A percentile compares a stretch with the other conserved stretches of the same genome.
Evolutionary conservation across 2,329 filamentous ascomycete species (phyloP).

Genomic region (Fusarium anguioides): DNA sequence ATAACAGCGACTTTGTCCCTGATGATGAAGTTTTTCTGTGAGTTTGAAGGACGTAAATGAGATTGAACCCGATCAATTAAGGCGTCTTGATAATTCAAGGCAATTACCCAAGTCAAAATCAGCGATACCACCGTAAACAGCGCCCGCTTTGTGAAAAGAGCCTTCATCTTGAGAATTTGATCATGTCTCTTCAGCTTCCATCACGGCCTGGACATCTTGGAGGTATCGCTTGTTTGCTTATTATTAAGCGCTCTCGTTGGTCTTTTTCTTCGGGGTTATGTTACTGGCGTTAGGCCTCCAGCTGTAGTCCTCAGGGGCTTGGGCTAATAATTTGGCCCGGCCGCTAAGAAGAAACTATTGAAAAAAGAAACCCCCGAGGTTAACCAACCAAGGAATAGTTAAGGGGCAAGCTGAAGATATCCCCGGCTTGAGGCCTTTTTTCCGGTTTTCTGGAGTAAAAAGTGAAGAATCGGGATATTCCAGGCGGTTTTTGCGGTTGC

Average conservation of each 20-base stretch:
- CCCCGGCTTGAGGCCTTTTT: too few relatives aligned
- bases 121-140: neutral
- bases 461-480: neutral
- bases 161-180: neutral
- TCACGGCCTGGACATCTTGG: neutral
- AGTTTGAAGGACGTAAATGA: neutral
- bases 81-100: neutral
- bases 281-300: too few relatives aligned
- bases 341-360: too few relatives aligned
- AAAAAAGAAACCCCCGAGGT: too few relatives aligned
- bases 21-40: neutral
- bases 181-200: neutral
- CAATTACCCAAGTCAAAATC: neutral
- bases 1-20: slow-evolving; percentile 18
- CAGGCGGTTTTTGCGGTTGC: neutral
- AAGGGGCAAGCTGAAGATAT: neutral
- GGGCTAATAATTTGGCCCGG: too few relatives aligned
- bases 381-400: neutral
- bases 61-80: neutral
- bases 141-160: neutral
- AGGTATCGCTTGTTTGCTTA: too few relatives aligned
- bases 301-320: too few relatives aligned
- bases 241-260: neutral
- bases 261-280: neutral
- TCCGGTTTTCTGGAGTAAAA: too few relatives aligned